phyloP scores from a whole-genome alignment of 768 basidiomycete genomes.

The Lactarius akahatsu region DNA sequence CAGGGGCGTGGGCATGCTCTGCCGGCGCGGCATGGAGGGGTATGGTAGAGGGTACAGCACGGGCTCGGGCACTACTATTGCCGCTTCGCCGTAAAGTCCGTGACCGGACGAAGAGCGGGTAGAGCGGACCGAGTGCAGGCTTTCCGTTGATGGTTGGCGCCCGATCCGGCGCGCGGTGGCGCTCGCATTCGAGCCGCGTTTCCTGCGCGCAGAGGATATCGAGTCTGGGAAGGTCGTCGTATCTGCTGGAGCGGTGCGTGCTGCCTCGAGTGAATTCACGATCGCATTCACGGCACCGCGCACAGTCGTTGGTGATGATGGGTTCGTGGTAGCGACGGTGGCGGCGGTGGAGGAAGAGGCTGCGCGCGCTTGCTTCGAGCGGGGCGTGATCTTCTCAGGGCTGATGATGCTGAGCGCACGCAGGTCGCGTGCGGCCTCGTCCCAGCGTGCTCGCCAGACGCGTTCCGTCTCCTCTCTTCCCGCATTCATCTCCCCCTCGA shows the following conservation, averaged over 20 bases:
- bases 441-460: constrained; percentile 71
- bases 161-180: constrained; percentile 26
- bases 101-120: constrained; percentile 34
- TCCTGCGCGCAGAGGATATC: constrained; percentile 21
- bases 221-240: constrained; percentile 2
- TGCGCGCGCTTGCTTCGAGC: constrained; percentile 12
- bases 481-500: constrained; percentile 47
- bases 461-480: constrained; percentile 65
- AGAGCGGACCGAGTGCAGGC: constrained; percentile 41
- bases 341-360: neutral
- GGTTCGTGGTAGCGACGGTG: neutral
- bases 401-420: constrained; percentile 40
- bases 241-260: constrained; percentile 15
- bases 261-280: constrained; percentile 31
- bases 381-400: constrained; percentile 35
- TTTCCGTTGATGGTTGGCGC: constrained; percentile 42
- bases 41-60: constrained; percentile 18
- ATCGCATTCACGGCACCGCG: constrained; percentile 18
- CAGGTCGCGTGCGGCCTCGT: constrained; percentile 57
- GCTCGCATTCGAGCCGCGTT: constrained; percentile 24
- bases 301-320: constrained; percentile 10
- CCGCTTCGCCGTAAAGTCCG: constrained; percentile 33
- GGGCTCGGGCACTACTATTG: constrained; percentile 28
- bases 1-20: constrained; percentile 50
- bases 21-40: constrained; percentile 41